A percentile compares a stretch with the other conserved stretches of the same genome.
phyloP scores from a whole-genome alignment of 2,329 filamentous ascomycete genomes.

The Alternaria triticimaculans region DNA sequence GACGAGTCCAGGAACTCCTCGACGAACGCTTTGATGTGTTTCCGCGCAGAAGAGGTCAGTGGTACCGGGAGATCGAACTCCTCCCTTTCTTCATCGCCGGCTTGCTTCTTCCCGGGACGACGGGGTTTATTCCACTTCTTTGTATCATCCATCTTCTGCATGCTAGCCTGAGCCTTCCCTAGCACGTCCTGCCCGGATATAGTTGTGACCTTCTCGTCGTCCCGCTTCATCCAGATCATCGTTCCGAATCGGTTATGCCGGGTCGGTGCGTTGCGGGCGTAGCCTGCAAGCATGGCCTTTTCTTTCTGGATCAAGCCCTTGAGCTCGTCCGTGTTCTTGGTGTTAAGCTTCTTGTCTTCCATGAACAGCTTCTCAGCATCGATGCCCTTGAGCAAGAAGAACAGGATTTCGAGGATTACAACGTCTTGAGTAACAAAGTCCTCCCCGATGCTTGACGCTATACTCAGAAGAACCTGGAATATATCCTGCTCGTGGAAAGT shows the following conservation, averaged over 20 bases:
- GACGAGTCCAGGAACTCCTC: slow-evolving; percentile 93
- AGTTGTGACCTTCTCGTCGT: slow-evolving; percentile 82
- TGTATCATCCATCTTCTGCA: slow-evolving; percentile 86
- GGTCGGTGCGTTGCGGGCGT: slow-evolving; percentile 79
- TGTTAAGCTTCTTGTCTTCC: slow-evolving; percentile 73
- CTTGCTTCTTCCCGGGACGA: slow-evolving; percentile 51
- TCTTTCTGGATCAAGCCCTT: slow-evolving; percentile 80
- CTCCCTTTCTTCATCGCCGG: slow-evolving; percentile 48
- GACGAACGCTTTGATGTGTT: slow-evolving; percentile 80
- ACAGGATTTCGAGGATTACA: slow-evolving; percentile 87
- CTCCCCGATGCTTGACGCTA: slow-evolving; percentile 91
- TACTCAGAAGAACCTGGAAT: slow-evolving; percentile 80
- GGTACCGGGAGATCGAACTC: slow-evolving; percentile 78
- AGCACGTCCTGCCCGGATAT: slow-evolving; percentile 89
- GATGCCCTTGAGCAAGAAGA: slow-evolving; percentile 90
- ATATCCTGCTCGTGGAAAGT: slow-evolving; percentile 91
- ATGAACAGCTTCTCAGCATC: slow-evolving; percentile 86
- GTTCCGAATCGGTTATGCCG: slow-evolving; percentile 94
- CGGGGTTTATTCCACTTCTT: slow-evolving; percentile 90
- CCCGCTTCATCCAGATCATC: slow-evolving; percentile 94
- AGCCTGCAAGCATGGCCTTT: slow-evolving; percentile 77
- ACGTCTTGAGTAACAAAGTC: slow-evolving; percentile 91
- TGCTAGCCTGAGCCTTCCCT: slow-evolving; percentile 71
- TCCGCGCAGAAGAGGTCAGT: slow-evolving; percentile 75
- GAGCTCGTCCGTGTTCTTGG: slow-evolving; percentile 75